These are phyloP conservation scores for Rhynchospora tenuis DNA, from an alignment of 176 grass and related monocot species.

Conservation along the genomic window DNA sequence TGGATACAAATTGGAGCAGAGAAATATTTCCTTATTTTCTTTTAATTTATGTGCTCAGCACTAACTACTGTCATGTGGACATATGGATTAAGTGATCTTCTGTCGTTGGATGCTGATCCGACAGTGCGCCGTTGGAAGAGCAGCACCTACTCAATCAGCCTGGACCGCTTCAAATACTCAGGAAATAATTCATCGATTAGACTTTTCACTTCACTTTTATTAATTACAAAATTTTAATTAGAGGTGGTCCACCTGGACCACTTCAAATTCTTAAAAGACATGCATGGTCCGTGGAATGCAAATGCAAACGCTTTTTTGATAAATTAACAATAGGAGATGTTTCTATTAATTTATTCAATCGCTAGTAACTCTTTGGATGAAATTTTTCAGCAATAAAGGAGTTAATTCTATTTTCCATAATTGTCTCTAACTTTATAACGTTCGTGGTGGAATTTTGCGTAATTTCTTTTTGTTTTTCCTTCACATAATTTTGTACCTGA, in stretches of 20 bases:
- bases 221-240: neutral
- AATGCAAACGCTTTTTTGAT: neutral
- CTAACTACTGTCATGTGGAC: constrained; percentile 10
- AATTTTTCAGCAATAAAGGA: too few relatives aligned
- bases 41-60: neutral
- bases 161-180: neutral
- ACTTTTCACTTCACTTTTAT: neutral
- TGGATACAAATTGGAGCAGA: neutral
- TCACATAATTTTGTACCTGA: neutral
- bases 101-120: constrained; percentile 26
- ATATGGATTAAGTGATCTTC: neutral
- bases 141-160: neutral
- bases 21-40: neutral
- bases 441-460: neutral
- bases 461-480: neutral
- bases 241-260: neutral
- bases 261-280: neutral
- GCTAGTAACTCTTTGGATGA: too few relatives aligned
- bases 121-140: neutral
- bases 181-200: neutral
- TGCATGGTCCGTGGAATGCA: neutral
- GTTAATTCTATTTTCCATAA: too few relatives aligned
- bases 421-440: neutral
- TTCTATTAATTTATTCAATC: too few relatives aligned
- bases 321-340: neutral